phyloP scores from a whole-genome alignment of 1,284 basidiomycete genomes.

The Boletus hoseneyae region DNA sequence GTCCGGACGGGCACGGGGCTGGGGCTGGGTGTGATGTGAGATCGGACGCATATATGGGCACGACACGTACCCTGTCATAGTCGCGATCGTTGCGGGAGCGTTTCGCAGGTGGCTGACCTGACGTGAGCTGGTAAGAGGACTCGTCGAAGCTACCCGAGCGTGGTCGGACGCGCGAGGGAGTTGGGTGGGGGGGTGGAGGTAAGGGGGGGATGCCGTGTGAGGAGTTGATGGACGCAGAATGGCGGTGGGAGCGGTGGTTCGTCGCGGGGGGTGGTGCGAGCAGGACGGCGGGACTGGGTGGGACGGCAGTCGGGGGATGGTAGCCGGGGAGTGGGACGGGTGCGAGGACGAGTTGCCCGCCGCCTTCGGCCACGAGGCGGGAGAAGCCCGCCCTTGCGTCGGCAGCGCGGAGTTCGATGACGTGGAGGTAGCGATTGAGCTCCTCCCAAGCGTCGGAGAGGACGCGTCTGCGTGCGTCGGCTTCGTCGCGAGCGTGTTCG shows the following conservation, averaged over 20 bases:
- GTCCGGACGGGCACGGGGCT: conserved; percentile 21
- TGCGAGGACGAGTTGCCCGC: conserved; percentile 39
- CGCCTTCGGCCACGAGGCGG: conserved; percentile 44
- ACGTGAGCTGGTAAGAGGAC: conserved; percentile 18
- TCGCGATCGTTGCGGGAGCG: conserved; percentile 41
- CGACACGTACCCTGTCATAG: conserved; percentile 16
- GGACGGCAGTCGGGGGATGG: background rate
- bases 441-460: conserved; percentile 53
- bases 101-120: conserved; percentile 45
- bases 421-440: conserved; percentile 47
- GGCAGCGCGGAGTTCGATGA: conserved; percentile 43
- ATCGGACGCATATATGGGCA: background rate
- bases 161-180: conserved; percentile 36
- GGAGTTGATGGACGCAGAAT: conserved; percentile 24
- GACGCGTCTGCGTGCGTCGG: conserved; percentile 46
- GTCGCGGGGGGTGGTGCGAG: conserved; percentile 22
- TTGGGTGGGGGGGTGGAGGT: conserved; percentile 25
- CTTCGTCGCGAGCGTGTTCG: conserved; percentile 55
- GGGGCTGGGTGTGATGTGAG: conserved; percentile 16
- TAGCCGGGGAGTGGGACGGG: conserved; percentile 28
- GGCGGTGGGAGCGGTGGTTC: conserved; percentile 21
- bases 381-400: conserved; percentile 52
- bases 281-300: conserved; percentile 23
- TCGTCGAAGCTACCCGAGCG: conserved; percentile 43
- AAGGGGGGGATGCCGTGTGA: conserved; percentile 21